Evolutionary conservation across 805 yeast species (phyloP).

Genomic region (Candida taoyuanica): DNA sequence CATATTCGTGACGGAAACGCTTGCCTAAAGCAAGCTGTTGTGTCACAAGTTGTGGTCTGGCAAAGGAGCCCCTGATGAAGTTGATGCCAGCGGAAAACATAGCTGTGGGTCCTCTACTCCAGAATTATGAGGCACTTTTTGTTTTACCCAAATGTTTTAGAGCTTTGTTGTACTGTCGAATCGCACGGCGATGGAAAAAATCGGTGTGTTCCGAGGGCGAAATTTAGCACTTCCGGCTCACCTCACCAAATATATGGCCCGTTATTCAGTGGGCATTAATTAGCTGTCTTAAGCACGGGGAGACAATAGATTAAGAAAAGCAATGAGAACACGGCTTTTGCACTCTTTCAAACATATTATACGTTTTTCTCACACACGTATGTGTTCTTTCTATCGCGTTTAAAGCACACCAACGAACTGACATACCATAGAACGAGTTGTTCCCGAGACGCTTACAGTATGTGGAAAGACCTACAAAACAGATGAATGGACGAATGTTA

Average conservation of each 20-base stretch:
- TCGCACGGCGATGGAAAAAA: no score
- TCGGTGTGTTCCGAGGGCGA: constrained; percentile 3
- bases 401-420: constrained; percentile 1
- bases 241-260: no score
- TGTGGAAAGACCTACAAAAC: constrained; percentile 49
- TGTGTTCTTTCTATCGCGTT: constrained; percentile 1
- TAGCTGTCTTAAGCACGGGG: background rate
- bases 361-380: constrained; percentile 13
- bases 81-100: constrained; percentile 12
- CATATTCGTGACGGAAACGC: constrained; percentile 27
- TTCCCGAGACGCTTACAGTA: constrained; percentile 34
- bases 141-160: no score
- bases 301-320: background rate
- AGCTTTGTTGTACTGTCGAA: no score
- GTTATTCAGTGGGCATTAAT: no score
- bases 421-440: constrained; percentile 5
- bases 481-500: constrained; percentile 84
- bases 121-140: no score
- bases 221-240: background rate
- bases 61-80: constrained; percentile 4
- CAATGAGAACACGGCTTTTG: constrained; percentile 1
- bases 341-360: constrained; percentile 1
- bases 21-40: constrained; percentile 17
- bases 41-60: constrained; percentile 13
- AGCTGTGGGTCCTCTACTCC: no score